Evolutionary conservation across 805 yeast species (phyloP), one percentile per base, ranked within the genome.

Genomic region (Sugiyamaella americana): DNA sequence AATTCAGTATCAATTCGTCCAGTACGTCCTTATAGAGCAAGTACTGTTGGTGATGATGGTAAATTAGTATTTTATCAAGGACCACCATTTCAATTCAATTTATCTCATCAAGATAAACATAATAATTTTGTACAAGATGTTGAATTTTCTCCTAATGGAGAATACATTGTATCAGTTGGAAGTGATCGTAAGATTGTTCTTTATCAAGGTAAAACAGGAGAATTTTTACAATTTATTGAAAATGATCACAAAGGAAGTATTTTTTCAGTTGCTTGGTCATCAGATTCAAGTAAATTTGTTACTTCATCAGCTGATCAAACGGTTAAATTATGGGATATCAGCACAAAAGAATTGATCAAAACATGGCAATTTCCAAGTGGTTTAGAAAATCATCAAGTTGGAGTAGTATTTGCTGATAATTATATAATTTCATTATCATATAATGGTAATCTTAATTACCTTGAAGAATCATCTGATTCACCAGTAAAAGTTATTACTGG

Each of bases 171-270:
- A 6, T 78, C 87, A 57, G 96, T 83, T 2, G 96, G 97, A 19
- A 78, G 91, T 24, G 98, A 93, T 65, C 77, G 94, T 53, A 67
- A 72, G 41, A 77, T 87, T 47, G 84, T 76, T 29, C 63, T 89
- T 5, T 93, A 87, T 63, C 95, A 91, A 52, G 97, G 97, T 19
- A 80, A 82, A 55, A 76, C 85, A 4, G 97, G 97, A 35, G 96
- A 85, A 43, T 45, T 81, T 16, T 72, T 73, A 46, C 76, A 73
- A 56, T 61, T 80, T 22, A 53, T 62, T 4, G 62, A 62, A 6
- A 19, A 23, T 23, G 60, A 63, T 3, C 91, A 91, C 56, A 73
- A 75, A 5, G 95, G 94, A 40, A 89, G 96, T 41, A 76, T 89
- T n/a, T 84, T 81, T 58, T 81, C 84, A 0, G 67, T 89, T 2